Conservation (phyloP, 495 filamentous ascomycete genomes). For the Achaetomiella virescens region DNA sequence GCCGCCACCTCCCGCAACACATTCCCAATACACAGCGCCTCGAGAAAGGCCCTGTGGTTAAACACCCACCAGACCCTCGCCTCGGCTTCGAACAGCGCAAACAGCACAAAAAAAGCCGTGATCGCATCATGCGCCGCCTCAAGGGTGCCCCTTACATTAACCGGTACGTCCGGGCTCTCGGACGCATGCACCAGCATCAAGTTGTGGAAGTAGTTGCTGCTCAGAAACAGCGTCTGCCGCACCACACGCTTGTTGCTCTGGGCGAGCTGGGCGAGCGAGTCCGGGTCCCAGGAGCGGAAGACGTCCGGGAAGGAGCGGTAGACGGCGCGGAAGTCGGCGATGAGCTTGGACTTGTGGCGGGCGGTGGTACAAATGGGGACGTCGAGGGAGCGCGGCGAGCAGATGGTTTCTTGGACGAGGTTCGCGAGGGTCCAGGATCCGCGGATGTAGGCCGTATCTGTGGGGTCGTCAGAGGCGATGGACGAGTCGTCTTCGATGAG, state of each 20-base stretch:
- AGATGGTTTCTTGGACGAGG: slow-evolving; percentile 63
- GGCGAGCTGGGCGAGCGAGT: slow-evolving; percentile 44
- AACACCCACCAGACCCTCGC: slow-evolving; percentile 74
- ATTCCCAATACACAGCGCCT: slow-evolving; percentile 51
- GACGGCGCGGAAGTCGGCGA: slow-evolving; percentile 54
- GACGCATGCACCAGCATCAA: slow-evolving; percentile 62
- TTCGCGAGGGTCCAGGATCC: slow-evolving; percentile 68
- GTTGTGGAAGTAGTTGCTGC: slow-evolving; percentile 67
- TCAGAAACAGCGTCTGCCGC: slow-evolving; percentile 62
- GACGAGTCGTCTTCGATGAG: slow-evolving; percentile 46
- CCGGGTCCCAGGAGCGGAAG: slow-evolving; percentile 56
- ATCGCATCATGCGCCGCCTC: slow-evolving; percentile 63
- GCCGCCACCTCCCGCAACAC: slow-evolving; percentile 37
- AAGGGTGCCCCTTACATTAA: slow-evolving; percentile 58
- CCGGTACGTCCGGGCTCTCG: slow-evolving; percentile 52
- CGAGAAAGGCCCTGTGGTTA: slow-evolving; percentile 64
- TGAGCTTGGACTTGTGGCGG: slow-evolving; percentile 53
- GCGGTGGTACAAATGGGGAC: slow-evolving; percentile 55
- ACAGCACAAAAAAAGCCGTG: slow-evolving; percentile 59
- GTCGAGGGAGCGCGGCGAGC: slow-evolving; percentile 58
- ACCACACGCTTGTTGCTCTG: slow-evolving; percentile 51
- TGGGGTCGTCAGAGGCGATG: slow-evolving; percentile 44
- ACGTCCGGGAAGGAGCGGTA: slow-evolving; percentile 57
- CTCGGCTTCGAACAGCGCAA: slow-evolving; percentile 54
- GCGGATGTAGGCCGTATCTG: slow-evolving; percentile 60